Percentiles rank a stretch among this genome's conserved stretches.
Evolutionary conservation across 371 early-diverging fungal species (phyloP).

Genomic region (Mortierella sp.): DNA sequence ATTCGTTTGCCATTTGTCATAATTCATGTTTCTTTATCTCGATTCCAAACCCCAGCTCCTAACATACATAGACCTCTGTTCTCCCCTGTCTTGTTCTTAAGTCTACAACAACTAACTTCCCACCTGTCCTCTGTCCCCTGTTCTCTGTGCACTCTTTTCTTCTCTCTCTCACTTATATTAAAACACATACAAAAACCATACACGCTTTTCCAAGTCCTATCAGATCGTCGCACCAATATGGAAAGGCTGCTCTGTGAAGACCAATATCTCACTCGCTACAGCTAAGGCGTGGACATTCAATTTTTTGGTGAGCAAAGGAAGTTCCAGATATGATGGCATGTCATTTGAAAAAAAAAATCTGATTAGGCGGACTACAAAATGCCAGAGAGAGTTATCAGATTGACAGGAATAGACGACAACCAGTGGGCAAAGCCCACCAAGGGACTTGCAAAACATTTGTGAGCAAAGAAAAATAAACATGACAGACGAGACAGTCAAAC

Average conservation of each 20-base stretch:
- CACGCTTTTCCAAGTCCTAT: no score
- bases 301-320: slow-evolving; percentile 18
- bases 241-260: neutral
- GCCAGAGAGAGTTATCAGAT: slow-evolving; percentile 15
- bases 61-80: no score
- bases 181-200: no score
- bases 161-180: no score
- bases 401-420: slow-evolving; percentile 16
- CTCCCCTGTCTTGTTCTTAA: no score
- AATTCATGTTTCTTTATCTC: no score
- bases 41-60: no score
- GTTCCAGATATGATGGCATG: slow-evolving; percentile 15
- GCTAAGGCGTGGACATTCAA: slow-evolving; percentile 12
- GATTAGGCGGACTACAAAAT: slow-evolving; percentile 15
- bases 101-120: no score
- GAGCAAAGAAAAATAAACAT: slow-evolving; percentile 18
- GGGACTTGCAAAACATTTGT: neutral
- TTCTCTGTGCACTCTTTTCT: no score
- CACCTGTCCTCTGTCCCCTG: no score
- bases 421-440: slow-evolving; percentile 12
- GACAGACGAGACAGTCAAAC: slow-evolving; percentile 17
- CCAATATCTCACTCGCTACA: slow-evolving; percentile 9
- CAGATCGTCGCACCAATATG: no score
- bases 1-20: no score
- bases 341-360: slow-evolving; percentile 16